phyloP scores from a whole-genome alignment of 495 filamentous ascomycete species.

The Aspergillus indologenus region DNA sequence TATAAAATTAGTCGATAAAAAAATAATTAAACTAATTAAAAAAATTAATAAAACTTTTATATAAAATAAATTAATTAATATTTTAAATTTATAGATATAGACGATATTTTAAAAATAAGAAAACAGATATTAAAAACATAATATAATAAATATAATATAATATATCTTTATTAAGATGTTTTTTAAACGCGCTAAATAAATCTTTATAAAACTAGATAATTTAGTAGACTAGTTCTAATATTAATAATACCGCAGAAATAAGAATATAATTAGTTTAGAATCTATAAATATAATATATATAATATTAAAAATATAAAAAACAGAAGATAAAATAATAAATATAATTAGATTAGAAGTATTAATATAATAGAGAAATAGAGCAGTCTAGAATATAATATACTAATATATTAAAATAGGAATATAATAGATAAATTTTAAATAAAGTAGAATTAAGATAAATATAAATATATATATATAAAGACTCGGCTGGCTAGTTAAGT shows the following conservation, averaged over 20 bases:
- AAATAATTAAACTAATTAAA: not conserved
- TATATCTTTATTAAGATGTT: not conserved
- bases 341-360: too few relatives aligned
- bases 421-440: not conserved
- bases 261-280: too few relatives aligned
- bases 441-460: conserved; percentile 1
- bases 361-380: too few relatives aligned
- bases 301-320: too few relatives aligned
- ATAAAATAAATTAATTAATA: not conserved
- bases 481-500: not conserved
- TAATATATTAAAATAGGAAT: not conserved
- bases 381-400: not conserved
- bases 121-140: too few relatives aligned
- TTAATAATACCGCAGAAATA: too few relatives aligned
- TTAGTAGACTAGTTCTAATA: too few relatives aligned
- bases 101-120: too few relatives aligned
- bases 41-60: not conserved
- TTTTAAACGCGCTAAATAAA: not conserved
- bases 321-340: too few relatives aligned
- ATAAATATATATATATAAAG: not conserved
- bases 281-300: too few relatives aligned
- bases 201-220: too few relatives aligned
- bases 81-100: too few relatives aligned
- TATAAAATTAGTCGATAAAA: not conserved
- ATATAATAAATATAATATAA: not conserved